Evolutionary conservation across 2,329 filamentous ascomycete species (phyloP).

Genomic region (Apiospora malaysiana): DNA sequence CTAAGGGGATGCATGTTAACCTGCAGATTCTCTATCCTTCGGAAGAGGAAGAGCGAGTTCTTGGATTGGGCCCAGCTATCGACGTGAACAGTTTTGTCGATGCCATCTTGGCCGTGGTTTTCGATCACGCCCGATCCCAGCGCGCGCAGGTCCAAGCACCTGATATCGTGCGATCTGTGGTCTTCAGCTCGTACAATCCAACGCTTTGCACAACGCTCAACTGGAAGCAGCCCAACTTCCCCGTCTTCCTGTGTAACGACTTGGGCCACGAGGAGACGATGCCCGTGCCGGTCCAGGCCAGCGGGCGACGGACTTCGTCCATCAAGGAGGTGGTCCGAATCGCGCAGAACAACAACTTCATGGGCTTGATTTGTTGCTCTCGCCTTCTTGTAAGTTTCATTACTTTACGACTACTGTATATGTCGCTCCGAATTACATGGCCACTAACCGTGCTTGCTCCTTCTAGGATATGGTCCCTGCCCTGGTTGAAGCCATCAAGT

Average conservation of each 20-base stretch:
- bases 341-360: conserved; percentile 95
- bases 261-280: conserved; percentile 69
- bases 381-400: conserved; percentile 73
- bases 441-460: conserved; percentile 29
- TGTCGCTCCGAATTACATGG: not conserved
- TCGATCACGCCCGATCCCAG: conserved; percentile 82
- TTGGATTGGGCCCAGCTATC: conserved; percentile 74
- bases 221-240: conserved; percentile 99
- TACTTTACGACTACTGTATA: not conserved
- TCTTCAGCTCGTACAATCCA: conserved; percentile 92
- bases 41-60: conserved; percentile 69
- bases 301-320: conserved; percentile 77
- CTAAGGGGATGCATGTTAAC: conserved; percentile 83
- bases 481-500: conserved; percentile 91
- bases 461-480: conserved; percentile 87
- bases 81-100: conserved; percentile 91
- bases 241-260: conserved; percentile 93
- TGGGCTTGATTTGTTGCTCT: conserved; percentile 93
- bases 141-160: conserved; percentile 67
- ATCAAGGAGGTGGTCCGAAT: conserved; percentile 95
- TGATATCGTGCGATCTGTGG: conserved; percentile 81
- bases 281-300: conserved; percentile 51
- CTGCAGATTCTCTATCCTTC: conserved; percentile 91
- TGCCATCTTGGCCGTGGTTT: conserved; percentile 81
- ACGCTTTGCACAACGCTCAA: conserved; percentile 92